Conservation (phyloP, 306 rosid genomes). For the Quercus variabilis region DNA sequence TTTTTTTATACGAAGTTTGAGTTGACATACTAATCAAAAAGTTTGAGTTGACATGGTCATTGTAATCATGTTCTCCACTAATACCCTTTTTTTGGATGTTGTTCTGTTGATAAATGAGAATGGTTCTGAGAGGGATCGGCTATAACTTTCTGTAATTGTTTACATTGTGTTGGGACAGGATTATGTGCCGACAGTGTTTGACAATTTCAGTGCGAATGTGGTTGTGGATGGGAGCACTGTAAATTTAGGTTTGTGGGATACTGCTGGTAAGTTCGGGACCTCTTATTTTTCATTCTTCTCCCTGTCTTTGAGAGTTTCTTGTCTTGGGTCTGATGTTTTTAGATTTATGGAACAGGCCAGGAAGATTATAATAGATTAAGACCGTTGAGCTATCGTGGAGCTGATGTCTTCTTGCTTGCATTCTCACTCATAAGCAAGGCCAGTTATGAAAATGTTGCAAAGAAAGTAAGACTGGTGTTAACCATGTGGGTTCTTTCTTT, state of each 20-base stretch:
- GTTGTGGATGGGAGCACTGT: conserved; percentile 98
- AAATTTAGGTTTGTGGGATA: conserved; percentile 96
- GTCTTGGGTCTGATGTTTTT: conserved; percentile 32
- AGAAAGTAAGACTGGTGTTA: conserved; percentile 56
- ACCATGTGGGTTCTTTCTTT: neutral
- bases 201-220: conserved; percentile 97
- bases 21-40: neutral
- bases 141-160: conserved; percentile 31
- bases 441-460: conserved; percentile 93
- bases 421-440: conserved; percentile 99
- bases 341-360: conserved; percentile 70
- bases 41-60: neutral
- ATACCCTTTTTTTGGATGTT: too few relatives aligned
- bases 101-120: neutral
- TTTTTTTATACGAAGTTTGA: neutral
- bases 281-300: neutral
- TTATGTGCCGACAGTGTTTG: conserved; percentile 95
- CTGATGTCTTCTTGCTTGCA: conserved; percentile 92
- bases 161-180: conserved; percentile 55
- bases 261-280: conserved; percentile 63
- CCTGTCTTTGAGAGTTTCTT: neutral
- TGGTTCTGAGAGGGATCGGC: conserved; percentile 11
- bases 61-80: neutral
- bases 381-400: conserved; percentile 97
- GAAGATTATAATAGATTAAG: conserved; percentile 96